Evolutionary conservation across 2,329 filamentous ascomycete genomes (phyloP), one percentile per base, ranked within the genome.

Genomic region (Botryotinia globosa): DNA sequence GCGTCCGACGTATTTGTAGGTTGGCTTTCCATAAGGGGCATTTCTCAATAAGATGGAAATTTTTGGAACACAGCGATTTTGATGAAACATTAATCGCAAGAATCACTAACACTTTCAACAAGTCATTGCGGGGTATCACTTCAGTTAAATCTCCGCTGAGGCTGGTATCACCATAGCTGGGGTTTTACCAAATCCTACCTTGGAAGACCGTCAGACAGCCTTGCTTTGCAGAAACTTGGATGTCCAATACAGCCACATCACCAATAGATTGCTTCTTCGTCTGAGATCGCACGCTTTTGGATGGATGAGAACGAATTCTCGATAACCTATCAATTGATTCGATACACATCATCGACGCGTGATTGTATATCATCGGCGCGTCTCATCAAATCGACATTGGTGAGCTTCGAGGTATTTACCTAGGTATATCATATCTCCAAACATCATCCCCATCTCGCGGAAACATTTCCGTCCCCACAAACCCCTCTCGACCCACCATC

Each of bases 401-500:
- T 25, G 32, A 37, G 58, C 22, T 22, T n/a, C 10, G 48, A 14
- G n/a, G n/a, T n/a, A n/a, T n/a, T n/a, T n/a, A n/a, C n/a, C n/a
- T n/a, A n/a, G n/a, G n/a, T n/a, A n/a, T n/a, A n/a, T n/a, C n/a
- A n/a, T n/a, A n/a, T n/a, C n/a, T n/a, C n/a, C 16, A 12, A 29
- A 29, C 2, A 34, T 6, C 25, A 42, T 67, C 18, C 65, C 44
- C 37, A 29, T 63, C 61, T n/a, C 63, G 51, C 65, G 65, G 65
- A 68, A 56, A 12, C n/a, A 42, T 56, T 56, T 56, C 65, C 65
- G 48, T 22, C 65, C 22, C 48, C 65, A 68, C 48, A 32, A 42
- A 32, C 65, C 65, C 34, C 65, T 25, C n/a, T 51, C 34, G 64
- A 25, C 22, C 63, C 63, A 25, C 42, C 62, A 45, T 16, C 42